Percentiles rank a stretch among this genome's conserved stretches.
Conservation (phyloP, 2,329 filamentous ascomycete genomes). For the Calonectria naviculata region DNA sequence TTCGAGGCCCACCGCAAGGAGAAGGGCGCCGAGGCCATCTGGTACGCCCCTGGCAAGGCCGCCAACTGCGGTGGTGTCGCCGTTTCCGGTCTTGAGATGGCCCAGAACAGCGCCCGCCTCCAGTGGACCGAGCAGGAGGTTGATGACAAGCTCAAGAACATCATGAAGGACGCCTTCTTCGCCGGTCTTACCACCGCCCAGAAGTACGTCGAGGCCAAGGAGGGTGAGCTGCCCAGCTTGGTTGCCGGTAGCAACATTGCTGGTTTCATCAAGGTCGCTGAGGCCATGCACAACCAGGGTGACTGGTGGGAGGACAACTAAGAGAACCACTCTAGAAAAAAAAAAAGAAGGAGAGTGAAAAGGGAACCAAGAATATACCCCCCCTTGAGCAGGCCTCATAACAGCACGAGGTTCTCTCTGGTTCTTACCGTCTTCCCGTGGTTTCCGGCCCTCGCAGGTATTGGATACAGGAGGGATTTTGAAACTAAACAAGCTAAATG, state of each 20-base stretch:
- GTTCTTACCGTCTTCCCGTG: conserved; percentile 22
- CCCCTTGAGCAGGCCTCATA: conserved; percentile 38
- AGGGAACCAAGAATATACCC: conserved; percentile 24
- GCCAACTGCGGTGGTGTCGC: conserved; percentile 98
- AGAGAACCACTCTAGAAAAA: conserved; percentile 2
- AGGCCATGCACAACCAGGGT: conserved; percentile 95
- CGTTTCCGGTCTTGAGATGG: conserved; percentile 98
- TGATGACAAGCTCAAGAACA: conserved; percentile 87
- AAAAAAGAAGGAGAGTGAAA: conserved; percentile 20
- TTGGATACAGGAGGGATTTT: background rate
- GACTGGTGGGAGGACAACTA: conserved; percentile 77
- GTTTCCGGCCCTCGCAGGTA: background rate
- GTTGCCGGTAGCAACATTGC: conserved; percentile 98
- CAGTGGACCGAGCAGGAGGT: conserved; percentile 92
- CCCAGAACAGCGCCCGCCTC: conserved; percentile 92
- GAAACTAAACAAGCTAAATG: background rate
- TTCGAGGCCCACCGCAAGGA: conserved; percentile 84
- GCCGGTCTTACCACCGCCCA: conserved; percentile 90
- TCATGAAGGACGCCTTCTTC: conserved; percentile 95
- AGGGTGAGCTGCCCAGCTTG: conserved; percentile 88
- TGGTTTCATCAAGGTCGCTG: conserved; percentile 95
- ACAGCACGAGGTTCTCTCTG: conserved; percentile 15
- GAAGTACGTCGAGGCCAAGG: conserved; percentile 82
- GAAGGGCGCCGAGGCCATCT: conserved; percentile 78
- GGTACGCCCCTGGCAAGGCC: conserved; percentile 98